Evolutionary conservation across 208 protist species (phyloP).

Genomic region (Crithidia mellificae): DNA sequence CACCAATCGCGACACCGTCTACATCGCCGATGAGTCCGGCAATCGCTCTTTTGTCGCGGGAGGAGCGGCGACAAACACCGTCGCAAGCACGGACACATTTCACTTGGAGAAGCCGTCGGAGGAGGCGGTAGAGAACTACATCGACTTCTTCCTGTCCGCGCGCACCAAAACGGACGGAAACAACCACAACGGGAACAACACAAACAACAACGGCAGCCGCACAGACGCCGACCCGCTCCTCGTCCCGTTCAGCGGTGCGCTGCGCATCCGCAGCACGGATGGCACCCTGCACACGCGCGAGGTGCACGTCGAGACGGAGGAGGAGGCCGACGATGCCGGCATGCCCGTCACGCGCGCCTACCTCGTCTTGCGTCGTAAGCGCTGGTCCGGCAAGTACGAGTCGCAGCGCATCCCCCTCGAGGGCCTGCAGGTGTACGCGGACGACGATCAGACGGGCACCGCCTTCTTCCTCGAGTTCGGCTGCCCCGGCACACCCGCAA

Average conservation of each 20-base stretch:
- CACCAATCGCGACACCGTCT: slow-evolving; percentile 35
- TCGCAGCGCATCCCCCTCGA: slow-evolving; percentile 19
- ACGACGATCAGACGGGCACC: slow-evolving; percentile 28
- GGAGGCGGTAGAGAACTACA: slow-evolving; percentile 41
- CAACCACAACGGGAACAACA: not conserved
- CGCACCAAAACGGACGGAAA: slow-evolving; percentile 15
- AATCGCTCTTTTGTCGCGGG: not conserved
- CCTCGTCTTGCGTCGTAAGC: slow-evolving; percentile 31
- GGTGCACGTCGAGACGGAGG: slow-evolving; percentile 1
- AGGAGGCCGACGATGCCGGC: slow-evolving; percentile 4
- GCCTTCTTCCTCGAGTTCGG: slow-evolving; percentile 33
- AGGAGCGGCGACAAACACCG: not conserved
- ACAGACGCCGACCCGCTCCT: slow-evolving; percentile 3
- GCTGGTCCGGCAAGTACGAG: slow-evolving; percentile 17
- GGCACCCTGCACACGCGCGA: slow-evolving; percentile 12
- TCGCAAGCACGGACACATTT: not conserved
- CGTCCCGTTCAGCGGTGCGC: slow-evolving; percentile 11
- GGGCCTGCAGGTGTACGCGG: slow-evolving; percentile 30
- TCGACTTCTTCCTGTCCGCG: slow-evolving; percentile 65
- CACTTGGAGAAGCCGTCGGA: slow-evolving; percentile 22
- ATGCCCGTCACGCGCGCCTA: slow-evolving; percentile 4
- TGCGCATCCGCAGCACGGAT: slow-evolving; percentile 19
- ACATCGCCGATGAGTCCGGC: not conserved
- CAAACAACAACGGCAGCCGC: not conserved
- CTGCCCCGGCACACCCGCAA: not conserved